Percentiles rank a stretch among this genome's conserved stretches.
Evolutionary conservation across 306 rosid species (phyloP).

Genomic region (Oemleria cerasiformis): DNA sequence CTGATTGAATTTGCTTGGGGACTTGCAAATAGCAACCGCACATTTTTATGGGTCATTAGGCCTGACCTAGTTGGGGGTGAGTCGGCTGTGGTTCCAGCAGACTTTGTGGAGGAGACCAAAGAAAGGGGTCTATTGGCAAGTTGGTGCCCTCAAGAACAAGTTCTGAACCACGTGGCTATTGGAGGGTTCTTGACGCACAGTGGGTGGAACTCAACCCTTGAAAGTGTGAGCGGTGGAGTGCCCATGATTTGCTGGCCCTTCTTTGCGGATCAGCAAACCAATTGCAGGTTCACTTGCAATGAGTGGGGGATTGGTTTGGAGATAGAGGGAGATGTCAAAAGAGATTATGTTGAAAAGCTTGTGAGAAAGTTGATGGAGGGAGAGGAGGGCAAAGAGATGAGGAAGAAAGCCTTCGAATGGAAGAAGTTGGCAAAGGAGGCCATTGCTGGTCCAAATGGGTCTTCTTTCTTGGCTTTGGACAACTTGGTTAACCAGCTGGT

Average conservation of each 20-base stretch:
- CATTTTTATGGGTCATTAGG: conserved; percentile 56
- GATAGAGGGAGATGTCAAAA: conserved; percentile 40
- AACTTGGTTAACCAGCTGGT: conserved; percentile 27
- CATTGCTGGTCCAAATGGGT: conserved; percentile 23
- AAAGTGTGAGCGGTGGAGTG: conserved; percentile 53
- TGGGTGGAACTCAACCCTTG: conserved; percentile 82
- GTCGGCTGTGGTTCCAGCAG: conserved; percentile 30
- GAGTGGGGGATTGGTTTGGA: conserved; percentile 71
- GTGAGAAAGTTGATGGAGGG: conserved; percentile 53
- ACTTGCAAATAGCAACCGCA: conserved; percentile 44
- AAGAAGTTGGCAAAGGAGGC: conserved; percentile 34
- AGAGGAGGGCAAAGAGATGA: conserved; percentile 41
- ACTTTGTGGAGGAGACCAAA: conserved; percentile 34
- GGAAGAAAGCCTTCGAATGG: conserved; percentile 39
- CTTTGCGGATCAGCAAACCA: conserved; percentile 66
- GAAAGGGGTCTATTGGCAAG: conserved; percentile 34
- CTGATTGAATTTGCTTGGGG: conserved; percentile 73
- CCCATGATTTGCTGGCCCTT: conserved; percentile 74
- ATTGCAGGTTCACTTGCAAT: conserved; percentile 46
- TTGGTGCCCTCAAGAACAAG: conserved; percentile 71
- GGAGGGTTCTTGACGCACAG: conserved; percentile 68
- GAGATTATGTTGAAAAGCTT: conserved; percentile 38
- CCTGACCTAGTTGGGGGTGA: conserved; percentile 44
- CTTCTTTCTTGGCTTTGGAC: conserved; percentile 31
- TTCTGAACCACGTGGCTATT: conserved; percentile 44